Base-by-base conservation (phyloP, 805 yeast species). In the Isabelozyma rhagii region DNA sequence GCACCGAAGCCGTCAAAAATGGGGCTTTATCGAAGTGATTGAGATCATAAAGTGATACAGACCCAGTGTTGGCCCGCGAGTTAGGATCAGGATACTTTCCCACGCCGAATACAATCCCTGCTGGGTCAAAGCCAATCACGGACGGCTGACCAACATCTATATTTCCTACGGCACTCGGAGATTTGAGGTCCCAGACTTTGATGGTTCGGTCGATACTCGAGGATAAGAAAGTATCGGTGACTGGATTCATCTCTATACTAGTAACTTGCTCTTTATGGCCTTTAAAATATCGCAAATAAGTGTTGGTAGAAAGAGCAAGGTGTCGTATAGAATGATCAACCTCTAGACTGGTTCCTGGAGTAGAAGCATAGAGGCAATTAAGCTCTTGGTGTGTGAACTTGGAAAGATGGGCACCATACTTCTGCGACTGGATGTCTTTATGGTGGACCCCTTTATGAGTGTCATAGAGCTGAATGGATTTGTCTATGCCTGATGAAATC, bases 351-450 rank as follows among this genome's bases (percentile, higher is more conserved):
- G 53, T 60, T 3, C 60, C 47, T 7, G 76, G 76, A 0, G 98
- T 90, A 5, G 97, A 87, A 1, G 96, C 91, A 62, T 87, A 89
- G 13, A 93, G 74, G 59, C 94, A 85, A 57, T 84, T 83, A 49
- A 80, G 76, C 43, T 83, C 84, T 41, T 80, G 77, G 60, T 87
- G 96, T 0, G 97, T 84, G 65, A 94, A 94, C 43, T 83, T 76
- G 2, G 97, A 97, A 39, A 89, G 68, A 60, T 89, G 91, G 50
- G 91, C 88, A 0, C 99, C 99, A 59, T 94, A 94, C 62, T 94
- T 94, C 69, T 91, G 92, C 28, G 94, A 85, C 51, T 81, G 85
- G 8, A 89, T 78, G 4, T 90, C 81, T 57, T 85, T 87, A 42
- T 77, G 59, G 53, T 83, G 87, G 47, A 78, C 74, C 5, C 97